Percentiles rank a stretch among this genome's conserved stretches.
Conservation (phyloP, 2,329 filamentous ascomycete species). For the Lachnellula cervina region DNA sequence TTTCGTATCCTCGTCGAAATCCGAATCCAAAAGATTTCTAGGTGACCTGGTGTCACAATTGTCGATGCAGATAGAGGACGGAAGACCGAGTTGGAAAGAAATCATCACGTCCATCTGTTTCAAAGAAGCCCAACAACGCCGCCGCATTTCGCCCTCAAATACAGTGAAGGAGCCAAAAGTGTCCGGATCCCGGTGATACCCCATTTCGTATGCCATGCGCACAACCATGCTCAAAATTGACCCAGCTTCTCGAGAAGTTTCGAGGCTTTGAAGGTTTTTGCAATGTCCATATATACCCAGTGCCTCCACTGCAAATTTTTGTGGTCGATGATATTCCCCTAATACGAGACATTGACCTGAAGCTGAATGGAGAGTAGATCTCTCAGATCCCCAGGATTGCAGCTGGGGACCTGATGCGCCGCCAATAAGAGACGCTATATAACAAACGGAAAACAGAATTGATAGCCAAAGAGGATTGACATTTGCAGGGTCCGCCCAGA, state of each 20-base stretch:
- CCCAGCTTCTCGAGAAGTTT: conserved; percentile 24
- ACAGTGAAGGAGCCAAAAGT: conserved; percentile 16
- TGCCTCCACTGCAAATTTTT: conserved; percentile 20
- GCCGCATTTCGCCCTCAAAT: conserved; percentile 30
- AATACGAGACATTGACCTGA: conserved; percentile 23
- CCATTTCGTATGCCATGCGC: conserved; percentile 27
- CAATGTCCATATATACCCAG: conserved; percentile 22
- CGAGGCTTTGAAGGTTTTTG: conserved; percentile 24
- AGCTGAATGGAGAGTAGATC: conserved; percentile 5
- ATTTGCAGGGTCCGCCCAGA: conserved; percentile 14
- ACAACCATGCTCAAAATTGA: conserved; percentile 23
- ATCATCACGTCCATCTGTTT: conserved; percentile 27
- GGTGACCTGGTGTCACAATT: conserved; percentile 25
- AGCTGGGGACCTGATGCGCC: neutral
- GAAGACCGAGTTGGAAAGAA: conserved; percentile 30
- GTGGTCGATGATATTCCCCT: conserved; percentile 24
- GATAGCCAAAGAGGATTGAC: conserved; percentile 23
- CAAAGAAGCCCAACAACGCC: conserved; percentile 25
- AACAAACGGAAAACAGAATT: conserved; percentile 23
- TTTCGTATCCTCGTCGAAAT: conserved; percentile 25
- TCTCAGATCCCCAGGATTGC: neutral
- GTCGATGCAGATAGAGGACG: conserved; percentile 23
- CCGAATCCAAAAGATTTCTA: conserved; percentile 26
- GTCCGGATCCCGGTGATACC: conserved; percentile 27
- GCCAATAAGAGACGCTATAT: conserved; percentile 11